Evolutionary conservation across 148 eudicot genomes (phyloP).

Genomic region (Linanthus parryae): DNA sequence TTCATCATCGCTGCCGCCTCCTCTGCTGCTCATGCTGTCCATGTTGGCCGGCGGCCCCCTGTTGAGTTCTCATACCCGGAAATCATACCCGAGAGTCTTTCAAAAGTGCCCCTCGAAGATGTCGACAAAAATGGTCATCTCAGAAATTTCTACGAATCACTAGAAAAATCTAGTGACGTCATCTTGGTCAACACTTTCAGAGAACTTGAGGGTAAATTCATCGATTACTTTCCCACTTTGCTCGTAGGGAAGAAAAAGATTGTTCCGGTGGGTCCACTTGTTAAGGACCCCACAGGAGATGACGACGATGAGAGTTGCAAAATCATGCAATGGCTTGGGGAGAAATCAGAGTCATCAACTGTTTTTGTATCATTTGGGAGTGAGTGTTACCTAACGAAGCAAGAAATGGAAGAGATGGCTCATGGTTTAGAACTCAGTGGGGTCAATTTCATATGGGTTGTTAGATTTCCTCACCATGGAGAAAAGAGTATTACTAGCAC

Average conservation of each 20-base stretch:
- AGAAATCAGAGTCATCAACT: neutral
- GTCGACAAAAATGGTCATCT: neutral
- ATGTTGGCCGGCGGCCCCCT: neutral
- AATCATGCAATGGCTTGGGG: slow-evolving; percentile 8
- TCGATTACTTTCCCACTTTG: slow-evolving; percentile 1
- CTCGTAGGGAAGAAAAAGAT: neutral
- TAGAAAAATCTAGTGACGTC: neutral
- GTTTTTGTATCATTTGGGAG: slow-evolving; percentile 10
- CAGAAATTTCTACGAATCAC: neutral
- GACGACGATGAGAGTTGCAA: neutral
- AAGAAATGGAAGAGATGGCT: slow-evolving; percentile 12
- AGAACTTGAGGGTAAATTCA: slow-evolving; percentile 7
- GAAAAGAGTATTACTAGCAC: too few species aligned
- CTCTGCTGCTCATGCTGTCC: neutral
- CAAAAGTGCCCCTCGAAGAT: neutral
- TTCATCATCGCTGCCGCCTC: neutral
- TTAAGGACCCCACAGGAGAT: neutral
- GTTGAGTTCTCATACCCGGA: slow-evolving; percentile 3
- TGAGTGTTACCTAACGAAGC: slow-evolving; percentile 6
- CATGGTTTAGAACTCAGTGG: slow-evolving; percentile 14
- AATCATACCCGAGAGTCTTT: neutral
- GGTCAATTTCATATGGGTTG: slow-evolving; percentile 12
- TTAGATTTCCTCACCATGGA: slow-evolving; percentile 7
- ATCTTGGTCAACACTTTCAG: slow-evolving; percentile 1
- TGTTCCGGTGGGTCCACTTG: slow-evolving; percentile 8